Percentiles rank a stretch among this genome's conserved stretches.
These are phyloP conservation scores for Adenanthera pavonina DNA, from an alignment of 306 rosid species.

Conservation along the genomic window DNA sequence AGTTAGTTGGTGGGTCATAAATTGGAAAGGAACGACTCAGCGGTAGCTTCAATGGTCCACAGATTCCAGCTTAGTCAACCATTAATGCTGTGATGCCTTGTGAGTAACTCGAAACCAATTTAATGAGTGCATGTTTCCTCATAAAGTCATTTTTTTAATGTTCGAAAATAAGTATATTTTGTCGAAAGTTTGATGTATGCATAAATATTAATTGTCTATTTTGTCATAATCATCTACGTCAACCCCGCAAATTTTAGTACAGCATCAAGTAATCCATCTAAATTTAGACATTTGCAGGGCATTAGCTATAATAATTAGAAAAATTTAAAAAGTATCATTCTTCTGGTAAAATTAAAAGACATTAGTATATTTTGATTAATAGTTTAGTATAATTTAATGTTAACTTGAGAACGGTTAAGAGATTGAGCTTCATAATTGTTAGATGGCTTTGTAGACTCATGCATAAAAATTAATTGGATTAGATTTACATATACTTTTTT, in stretches of 20 bases:
- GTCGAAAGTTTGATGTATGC: neutral
- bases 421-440: too few relatives aligned
- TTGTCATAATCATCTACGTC: neutral
- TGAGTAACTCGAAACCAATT: constrained; percentile 31
- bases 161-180: neutral
- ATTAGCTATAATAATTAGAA: too few relatives aligned
- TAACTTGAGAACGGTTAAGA: too few relatives aligned
- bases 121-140: neutral
- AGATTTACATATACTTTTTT: too few relatives aligned
- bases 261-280: too few relatives aligned
- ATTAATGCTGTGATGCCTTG: constrained; percentile 38
- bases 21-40: constrained; percentile 17
- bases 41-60: neutral
- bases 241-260: neutral
- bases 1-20: constrained; percentile 52
- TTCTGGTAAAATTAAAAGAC: too few relatives aligned
- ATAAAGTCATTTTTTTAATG: neutral
- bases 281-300: too few relatives aligned
- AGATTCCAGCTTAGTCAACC: constrained; percentile 9
- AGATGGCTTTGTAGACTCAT: too few relatives aligned
- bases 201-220: neutral
- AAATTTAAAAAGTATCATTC: too few relatives aligned
- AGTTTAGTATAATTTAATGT: too few relatives aligned
- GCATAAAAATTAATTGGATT: too few relatives aligned
- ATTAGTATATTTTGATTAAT: too few relatives aligned